A percentile compares a stretch with the other conserved stretches of the same genome.
These are phyloP conservation scores for Cytospora chrysosperma DNA, from an alignment of 2,329 filamentous ascomycete genomes.

Conservation along the genomic window DNA sequence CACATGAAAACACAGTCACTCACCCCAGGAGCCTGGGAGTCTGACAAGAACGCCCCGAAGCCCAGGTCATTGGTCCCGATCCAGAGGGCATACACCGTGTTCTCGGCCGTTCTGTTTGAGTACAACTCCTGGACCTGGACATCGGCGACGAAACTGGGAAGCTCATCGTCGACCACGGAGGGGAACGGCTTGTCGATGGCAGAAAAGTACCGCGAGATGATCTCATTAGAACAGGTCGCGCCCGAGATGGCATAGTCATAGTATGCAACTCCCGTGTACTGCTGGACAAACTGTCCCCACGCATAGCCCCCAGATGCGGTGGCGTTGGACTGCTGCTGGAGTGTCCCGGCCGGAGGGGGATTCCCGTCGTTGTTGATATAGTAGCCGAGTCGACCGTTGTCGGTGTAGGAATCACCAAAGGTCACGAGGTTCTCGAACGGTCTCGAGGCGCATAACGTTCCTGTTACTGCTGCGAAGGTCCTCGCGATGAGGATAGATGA, in stretches of 20 bases:
- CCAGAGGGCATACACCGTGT: constrained; percentile 74
- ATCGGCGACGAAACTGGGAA: constrained; percentile 57
- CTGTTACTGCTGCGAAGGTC: constrained; percentile 2
- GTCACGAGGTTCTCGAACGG: constrained; percentile 62
- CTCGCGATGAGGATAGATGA: neutral
- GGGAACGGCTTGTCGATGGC: constrained; percentile 58
- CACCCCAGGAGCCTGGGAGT: constrained; percentile 54
- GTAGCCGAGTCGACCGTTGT: constrained; percentile 66
- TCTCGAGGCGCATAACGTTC: constrained; percentile 31
- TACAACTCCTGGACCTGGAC: constrained; percentile 43
- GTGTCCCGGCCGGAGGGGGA: constrained; percentile 60
- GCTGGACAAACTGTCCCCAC: constrained; percentile 67
- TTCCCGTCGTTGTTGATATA: constrained; percentile 57
- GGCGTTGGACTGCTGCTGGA: constrained; percentile 44
- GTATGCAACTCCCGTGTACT: constrained; percentile 54
- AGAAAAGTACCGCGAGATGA: constrained; percentile 56
- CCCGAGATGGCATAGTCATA: constrained; percentile 73
- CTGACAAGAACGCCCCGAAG: constrained; percentile 61
- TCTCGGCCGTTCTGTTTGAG: constrained; percentile 45
- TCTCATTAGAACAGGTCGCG: constrained; percentile 69
- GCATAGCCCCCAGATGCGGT: constrained; percentile 65
- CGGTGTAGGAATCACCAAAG: constrained; percentile 77
- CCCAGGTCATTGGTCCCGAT: constrained; percentile 82
- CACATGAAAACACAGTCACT: neutral
- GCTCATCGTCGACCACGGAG: constrained; percentile 60